Evolutionary conservation across 2,329 filamentous ascomycete species (phyloP).

Genomic region (Colletotrichum sp.): DNA sequence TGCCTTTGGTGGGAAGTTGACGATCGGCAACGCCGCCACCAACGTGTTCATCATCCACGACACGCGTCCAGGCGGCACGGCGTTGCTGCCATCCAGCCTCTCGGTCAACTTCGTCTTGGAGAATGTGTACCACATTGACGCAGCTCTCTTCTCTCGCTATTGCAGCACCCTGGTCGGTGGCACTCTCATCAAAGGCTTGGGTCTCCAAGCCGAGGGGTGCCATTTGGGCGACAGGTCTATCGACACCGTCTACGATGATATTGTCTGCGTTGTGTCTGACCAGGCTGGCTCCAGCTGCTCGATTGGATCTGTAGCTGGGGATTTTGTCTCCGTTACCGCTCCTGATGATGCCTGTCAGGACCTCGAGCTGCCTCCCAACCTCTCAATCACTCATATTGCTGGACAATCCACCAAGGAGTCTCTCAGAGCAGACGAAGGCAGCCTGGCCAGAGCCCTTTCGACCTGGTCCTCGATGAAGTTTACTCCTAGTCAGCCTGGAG

Average conservation of each 20-base stretch:
- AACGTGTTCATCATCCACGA: conserved; percentile 6
- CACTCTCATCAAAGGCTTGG: conserved; percentile 4
- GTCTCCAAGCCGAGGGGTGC: background rate
- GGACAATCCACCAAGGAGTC: background rate
- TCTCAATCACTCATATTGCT: background rate
- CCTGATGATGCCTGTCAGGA: background rate
- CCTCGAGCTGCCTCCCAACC: background rate
- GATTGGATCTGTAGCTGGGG: conserved; percentile 1
- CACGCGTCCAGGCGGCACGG: background rate
- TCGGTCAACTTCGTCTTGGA: background rate
- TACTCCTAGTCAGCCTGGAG: background rate
- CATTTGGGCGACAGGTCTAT: background rate
- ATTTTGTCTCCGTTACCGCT: background rate
- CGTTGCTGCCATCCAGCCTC: background rate
- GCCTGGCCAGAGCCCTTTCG: background rate
- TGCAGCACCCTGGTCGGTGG: background rate
- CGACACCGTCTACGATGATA: conserved; percentile 4
- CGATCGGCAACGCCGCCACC: background rate
- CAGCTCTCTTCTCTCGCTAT: background rate
- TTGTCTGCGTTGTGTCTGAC: background rate
- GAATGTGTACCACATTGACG: conserved; percentile 8
- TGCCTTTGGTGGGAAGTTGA: background rate
- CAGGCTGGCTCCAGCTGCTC: background rate
- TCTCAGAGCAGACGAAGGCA: background rate
- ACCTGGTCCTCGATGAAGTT: conserved; percentile 1